These are phyloP conservation scores for Phaseolus coccineus DNA, from an alignment of 331 rosid genomes.

Conservation along the genomic window DNA sequence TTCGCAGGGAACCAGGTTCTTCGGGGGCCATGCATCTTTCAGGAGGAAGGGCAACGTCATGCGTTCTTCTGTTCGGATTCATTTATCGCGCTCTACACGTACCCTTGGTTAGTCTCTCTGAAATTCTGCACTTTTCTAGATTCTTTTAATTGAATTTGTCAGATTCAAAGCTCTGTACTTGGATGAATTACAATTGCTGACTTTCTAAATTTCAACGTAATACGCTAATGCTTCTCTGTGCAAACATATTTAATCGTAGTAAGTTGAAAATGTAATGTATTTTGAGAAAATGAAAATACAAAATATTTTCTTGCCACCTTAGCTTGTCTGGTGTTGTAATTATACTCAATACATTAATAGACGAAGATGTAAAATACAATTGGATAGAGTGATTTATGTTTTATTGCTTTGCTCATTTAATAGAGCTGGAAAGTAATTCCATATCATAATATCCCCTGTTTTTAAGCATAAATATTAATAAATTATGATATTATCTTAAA, in stretches of 20 bases:
- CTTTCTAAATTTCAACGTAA: not conserved
- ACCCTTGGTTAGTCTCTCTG: slow-evolving; percentile 39
- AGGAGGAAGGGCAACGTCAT: slow-evolving; percentile 13
- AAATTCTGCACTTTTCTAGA: too few species aligned
- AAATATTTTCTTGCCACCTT: too few species aligned
- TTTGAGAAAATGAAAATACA: too few species aligned
- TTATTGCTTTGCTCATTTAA: too few species aligned
- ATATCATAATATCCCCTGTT: too few species aligned
- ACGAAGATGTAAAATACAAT: too few species aligned
- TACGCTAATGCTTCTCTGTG: not conserved
- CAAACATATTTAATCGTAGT: not conserved
- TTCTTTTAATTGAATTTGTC: slow-evolving; percentile 12
- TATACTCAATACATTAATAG: too few species aligned
- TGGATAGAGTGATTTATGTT: too few species aligned
- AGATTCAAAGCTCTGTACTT: slow-evolving; percentile 15
- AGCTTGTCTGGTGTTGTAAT: not conserved
- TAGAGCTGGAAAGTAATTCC: too few species aligned
- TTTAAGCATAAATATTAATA: too few species aligned
- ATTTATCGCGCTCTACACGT: slow-evolving; percentile 25
- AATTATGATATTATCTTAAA: too few species aligned
- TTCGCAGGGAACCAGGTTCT: slow-evolving; percentile 48
- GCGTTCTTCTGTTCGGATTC: slow-evolving; percentile 36
- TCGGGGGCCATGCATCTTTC: slow-evolving; percentile 31
- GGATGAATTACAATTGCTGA: not conserved
- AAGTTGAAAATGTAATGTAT: too few species aligned